Evolutionary conservation across 345 rosid species (phyloP), one percentile per base, ranked within the genome.

Genomic region (Murraya koenigii): DNA sequence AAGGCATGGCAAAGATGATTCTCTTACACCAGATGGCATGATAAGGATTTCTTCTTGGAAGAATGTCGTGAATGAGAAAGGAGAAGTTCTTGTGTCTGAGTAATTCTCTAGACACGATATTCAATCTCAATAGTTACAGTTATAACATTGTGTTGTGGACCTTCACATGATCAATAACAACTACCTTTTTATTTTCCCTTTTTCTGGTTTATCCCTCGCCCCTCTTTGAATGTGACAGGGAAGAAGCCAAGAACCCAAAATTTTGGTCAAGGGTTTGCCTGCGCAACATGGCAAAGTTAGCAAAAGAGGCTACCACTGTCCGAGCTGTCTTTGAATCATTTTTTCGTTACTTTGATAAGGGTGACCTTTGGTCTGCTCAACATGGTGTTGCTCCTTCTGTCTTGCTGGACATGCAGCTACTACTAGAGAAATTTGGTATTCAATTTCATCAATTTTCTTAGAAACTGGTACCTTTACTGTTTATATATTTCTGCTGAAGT

Each of bases 251-350:
- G 75, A 79, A 80, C 67, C 91, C 93, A 26, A 74, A 75, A 81
- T 91, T 87, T 81, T 91, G 92, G 96, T 87, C 96, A 28, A 85
- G 85, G 68, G 93, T 90, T 80, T 91, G 92, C 79, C 84, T 89
- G 56, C 84, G 80, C 55, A 91, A 88, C 64, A 86, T 87, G 71
- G 93, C 92, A 1, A 89, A 85, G 81, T 76, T 91, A 81, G 96
- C 93, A 1, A 91, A 89, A 82, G 93, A 88, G 84, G 96, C 87
- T 22, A 91, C 92, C 41, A 88, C 91, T 23, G 88, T 86, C 71
- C 81, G 95, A 2, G 90, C 91, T 78, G 93, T 91, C 33, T 85
- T 89, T 56, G 93, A 91, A 79, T 89, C 91, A 55, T 79, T 91
- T 78, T 90, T 91, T 75, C 90, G 92, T 2, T 86, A 84, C 80